phyloP scores from a whole-genome alignment of 2,329 filamentous ascomycete genomes.

The Pseudogymnoascus sp. region DNA sequence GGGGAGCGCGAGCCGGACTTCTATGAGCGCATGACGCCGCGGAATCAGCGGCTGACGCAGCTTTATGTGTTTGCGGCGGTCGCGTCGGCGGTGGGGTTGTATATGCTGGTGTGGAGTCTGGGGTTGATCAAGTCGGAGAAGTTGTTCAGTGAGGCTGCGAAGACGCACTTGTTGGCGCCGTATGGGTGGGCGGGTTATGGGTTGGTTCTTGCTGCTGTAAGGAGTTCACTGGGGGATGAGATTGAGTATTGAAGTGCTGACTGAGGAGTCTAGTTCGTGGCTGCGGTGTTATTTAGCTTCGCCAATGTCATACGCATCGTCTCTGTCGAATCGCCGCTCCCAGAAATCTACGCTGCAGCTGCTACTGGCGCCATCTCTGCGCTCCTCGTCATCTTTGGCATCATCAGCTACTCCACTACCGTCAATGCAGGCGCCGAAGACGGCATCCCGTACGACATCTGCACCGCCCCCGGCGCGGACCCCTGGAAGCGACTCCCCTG shows the following conservation, averaged over 20 bases:
- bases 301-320: not conserved
- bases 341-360: not conserved
- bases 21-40: not conserved
- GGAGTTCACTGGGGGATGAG: not conserved
- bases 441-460: not conserved
- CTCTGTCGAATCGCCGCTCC: not conserved
- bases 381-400: not conserved
- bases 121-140: constrained; percentile 8
- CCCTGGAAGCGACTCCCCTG: not conserved
- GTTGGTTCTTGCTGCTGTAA: not conserved
- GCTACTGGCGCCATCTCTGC: not conserved
- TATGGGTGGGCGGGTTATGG: constrained; percentile 1
- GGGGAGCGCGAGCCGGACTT: constrained; percentile 1
- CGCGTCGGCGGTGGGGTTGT: not conserved
- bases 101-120: not conserved
- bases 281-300: not conserved
- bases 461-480: not conserved
- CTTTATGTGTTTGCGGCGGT: not conserved
- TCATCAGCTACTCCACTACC: not conserved
- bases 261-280: not conserved
- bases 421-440: not conserved
- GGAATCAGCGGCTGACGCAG: constrained; percentile 1
- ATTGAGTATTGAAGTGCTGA: not conserved
- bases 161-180: not conserved
- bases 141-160: constrained; percentile 1